phyloP scores from a whole-genome alignment of 176 grass and related monocot genomes.

The Oryza rufipogon region DNA sequence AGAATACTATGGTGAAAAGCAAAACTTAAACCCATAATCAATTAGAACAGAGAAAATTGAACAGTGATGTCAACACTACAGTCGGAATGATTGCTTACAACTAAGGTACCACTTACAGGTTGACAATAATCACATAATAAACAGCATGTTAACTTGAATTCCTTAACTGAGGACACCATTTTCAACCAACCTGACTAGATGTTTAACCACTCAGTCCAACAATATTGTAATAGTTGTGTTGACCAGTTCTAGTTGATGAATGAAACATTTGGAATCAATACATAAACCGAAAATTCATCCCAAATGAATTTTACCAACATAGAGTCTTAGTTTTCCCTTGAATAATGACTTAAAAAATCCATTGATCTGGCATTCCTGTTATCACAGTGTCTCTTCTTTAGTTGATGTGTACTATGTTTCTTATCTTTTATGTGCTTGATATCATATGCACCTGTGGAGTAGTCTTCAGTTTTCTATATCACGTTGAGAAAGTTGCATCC shows the following conservation, averaged over 20 bases:
- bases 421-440: too few species aligned
- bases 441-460: not conserved
- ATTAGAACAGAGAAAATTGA: not conserved
- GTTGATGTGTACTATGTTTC: too few species aligned
- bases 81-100: conserved; percentile 5
- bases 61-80: conserved; percentile 6
- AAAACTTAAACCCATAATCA: not conserved
- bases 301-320: not conserved
- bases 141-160: not conserved
- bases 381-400: too few species aligned
- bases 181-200: not conserved
- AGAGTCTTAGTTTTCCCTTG: too few species aligned
- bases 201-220: not conserved
- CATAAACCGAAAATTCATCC: not conserved
- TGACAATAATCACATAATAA: conserved; percentile 15
- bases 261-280: not conserved
- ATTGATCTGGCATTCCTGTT: too few species aligned
- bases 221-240: not conserved
- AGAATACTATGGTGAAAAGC: conserved; percentile 18
- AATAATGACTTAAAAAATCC: too few species aligned
- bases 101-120: not conserved
- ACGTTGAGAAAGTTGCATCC: not conserved
- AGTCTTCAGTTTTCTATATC: not conserved
- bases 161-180: not conserved
- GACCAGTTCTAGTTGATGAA: not conserved